Evolutionary conservation across 73 alveolate species (phyloP), one percentile per base, ranked within the genome.

Genomic region (Uronychia binucleata): DNA sequence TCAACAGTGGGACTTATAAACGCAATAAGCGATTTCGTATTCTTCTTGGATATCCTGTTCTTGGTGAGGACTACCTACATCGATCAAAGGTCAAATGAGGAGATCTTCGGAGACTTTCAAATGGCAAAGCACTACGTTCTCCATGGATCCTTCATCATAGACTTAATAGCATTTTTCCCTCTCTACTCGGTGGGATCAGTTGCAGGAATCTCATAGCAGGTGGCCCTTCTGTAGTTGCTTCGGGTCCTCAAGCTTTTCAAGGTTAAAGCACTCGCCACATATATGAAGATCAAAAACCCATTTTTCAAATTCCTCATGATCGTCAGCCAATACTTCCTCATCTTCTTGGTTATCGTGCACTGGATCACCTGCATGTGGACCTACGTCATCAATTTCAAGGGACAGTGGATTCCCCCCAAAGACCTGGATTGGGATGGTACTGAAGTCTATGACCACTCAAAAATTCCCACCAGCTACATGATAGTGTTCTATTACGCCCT

Each of bases 311-410:
- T 83, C 14, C 75, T 86, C 0, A 58, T 86, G 75, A 88, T 60
- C 28, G 35, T 92, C 28, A 30, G 46, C 28, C 84, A 89, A 77
- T 78, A 87, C 28, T 28, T 89, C 1, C 58, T 85, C 31, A 77
- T 88, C 79, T 34, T 92, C 0, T 31, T 84, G 11, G 77, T 92
- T 34, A 84, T 81, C 25, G 57, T 90, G 0, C 97, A 92, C 67
- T 84, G 91, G 92, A 89, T 81, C 46, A 86, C 90, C 8, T 92
- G 97, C 34, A 27, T 85, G 26, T 92, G 97, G 97, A 87, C 58
- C 60, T 78, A 77, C 77, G 86, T 85, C 0, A 77, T 87, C 0
- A 25, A 74, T 28, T n/a, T 34, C 25, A 33, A 67, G 11, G 33
- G 58, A 67, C 28, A 60, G 26, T 92, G 97, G 95, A 59, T 59